Base-by-base conservation (phyloP, 371 early-diverging fungal species). In the Haplosporangium sp. region DNA sequence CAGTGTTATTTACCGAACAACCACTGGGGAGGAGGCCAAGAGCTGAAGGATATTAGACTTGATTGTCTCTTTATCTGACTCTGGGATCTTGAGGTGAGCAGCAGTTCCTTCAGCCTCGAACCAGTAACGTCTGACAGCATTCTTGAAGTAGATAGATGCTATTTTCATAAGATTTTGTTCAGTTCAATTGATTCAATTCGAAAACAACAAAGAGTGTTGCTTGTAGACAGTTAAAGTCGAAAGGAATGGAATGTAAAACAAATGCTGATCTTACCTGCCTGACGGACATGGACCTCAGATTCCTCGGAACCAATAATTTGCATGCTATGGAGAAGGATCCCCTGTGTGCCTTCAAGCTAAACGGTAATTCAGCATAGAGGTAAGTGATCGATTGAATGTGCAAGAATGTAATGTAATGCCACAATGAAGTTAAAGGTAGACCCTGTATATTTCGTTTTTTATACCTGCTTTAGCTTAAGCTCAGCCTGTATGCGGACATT, bases 71-170 rank as follows among this genome's bases (percentile, higher is more conserved):
- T 91, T 91, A 82, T 97, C 98, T 55, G 87, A 85, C 27, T 91
- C 92, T 38, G 77, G 83, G 67, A 96, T 90, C 35, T 87, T 79
- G 17, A 84, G 81, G 40, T 77, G 81, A 9, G 72, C 79, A 48
- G 71, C 62, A 17, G 83, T 70, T 15, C 61, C 60, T 60, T 87
- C 79, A 34, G 79, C 62, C 40, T 88, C 84, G 66, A 87, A 88
- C 97, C 97, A 98, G 38, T 88, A 88, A 62, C 88, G 90, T 55
- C 85, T 82, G 65, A 96, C 83, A 20, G 94, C 88, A 82, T 97
- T 97, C 85, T 98, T 98, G 85, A 97, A 95, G 88, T 94, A 96
- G 74, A 98, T 94, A n/a, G 96, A 92, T 76, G 94, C 97, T 91
- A 72, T 83, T 13, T 19, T 37, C 4, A 19, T 59, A 40, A 39